Base-by-base conservation (phyloP, 495 filamentous ascomycete species). In the Parathielavia hyrcaniae region DNA sequence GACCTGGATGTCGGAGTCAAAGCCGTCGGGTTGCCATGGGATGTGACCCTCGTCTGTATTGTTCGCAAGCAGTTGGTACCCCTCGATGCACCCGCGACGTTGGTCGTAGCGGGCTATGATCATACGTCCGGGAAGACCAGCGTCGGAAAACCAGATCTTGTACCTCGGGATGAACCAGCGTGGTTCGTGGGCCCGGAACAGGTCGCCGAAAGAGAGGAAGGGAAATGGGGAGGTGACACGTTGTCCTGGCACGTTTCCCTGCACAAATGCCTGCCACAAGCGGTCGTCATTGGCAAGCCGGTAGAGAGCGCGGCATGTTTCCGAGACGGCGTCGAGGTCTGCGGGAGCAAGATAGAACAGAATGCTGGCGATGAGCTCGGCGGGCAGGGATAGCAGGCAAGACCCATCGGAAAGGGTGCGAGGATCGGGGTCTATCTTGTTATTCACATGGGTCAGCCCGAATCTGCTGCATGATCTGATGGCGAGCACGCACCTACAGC, bases 131-230 rank as follows among this genome's bases (percentile, higher is more conserved):
- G 73, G 78, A 30, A 83, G 72, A n/a, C 81, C 77, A 26, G 68
- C 77, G 70, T 96, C 90, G 35, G 82, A 80, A 64, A 95, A 90
- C 92, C 92, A 97, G 41, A 97, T 70, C 71, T 88, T 90, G 59
- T 88, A 73, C 55, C 79, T 79, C 0, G 87, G 76, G 1, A 97
- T 77, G 64, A 95, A 97, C 87, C 93, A 95, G 63, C 85, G 85
- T 1, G 87, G 85, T 54, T 91, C 78, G 66, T 91, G 86, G 30
- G 85, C 78, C 35, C 80, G 71, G 61, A 87, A 96, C 7, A 97
- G 78, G 26, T 82, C 78, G 55, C 78, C 81, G 67, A 82, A 91
- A 16, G 77, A 83, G 7, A 65, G 59, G 62, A 80, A 89, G 0
- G 83, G 82, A 5, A 76, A 76, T 2, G 85, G 77, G 1, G 72